Base-by-base conservation (phyloP, 495 filamentous ascomycete species). In the Amphirosellinia nigrospora region DNA sequence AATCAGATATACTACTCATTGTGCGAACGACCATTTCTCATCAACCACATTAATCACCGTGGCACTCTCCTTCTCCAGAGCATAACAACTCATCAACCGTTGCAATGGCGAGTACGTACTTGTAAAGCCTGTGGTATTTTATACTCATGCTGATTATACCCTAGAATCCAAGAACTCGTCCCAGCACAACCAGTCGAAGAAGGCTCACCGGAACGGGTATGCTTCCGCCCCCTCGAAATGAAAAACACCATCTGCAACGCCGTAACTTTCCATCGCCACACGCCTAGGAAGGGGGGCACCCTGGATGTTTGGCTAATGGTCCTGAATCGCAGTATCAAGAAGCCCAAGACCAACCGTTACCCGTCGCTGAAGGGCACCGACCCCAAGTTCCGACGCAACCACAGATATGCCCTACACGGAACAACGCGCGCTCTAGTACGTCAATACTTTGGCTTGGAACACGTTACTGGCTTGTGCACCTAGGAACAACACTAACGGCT, bases 371-470 rank as follows among this genome's bases (percentile, higher is more conserved):
- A 97, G 78, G 96, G 96, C 81, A 97, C 95, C 79, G 96, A 99
- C 87, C 93, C 96, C 81, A 99, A 99, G 90, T 99, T 98, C 89
- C 91, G 96, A 83, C 89, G 96, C 85, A 99, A 99, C 88, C 96
- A 99, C 87, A 92, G 94, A 84, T 94, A 98, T 90, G 96, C 96
- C 81, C 93, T 98, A 38, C 96, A 98, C 86, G 96, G 96, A 80
- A 99, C 96, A 77, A 93, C 92, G 88, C 96, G 92, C 88, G 96
- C 96, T 79, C 85, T 99, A 86, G 96, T 99, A 90, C 79, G 94
- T 89, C 71, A 69, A 43, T 64, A 52, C 21, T 45, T 38, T 39
- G 45, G 21, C 56, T 46, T 43, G 48, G 38, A 32, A 55, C 38
- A 64, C 26, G 15, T 26, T 19, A 5, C 23, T 30, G 7, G 13